These are phyloP conservation scores for Halophytophthora batemanensis DNA, from an alignment of 352 stramenopile genomes.

Conservation along the genomic window DNA sequence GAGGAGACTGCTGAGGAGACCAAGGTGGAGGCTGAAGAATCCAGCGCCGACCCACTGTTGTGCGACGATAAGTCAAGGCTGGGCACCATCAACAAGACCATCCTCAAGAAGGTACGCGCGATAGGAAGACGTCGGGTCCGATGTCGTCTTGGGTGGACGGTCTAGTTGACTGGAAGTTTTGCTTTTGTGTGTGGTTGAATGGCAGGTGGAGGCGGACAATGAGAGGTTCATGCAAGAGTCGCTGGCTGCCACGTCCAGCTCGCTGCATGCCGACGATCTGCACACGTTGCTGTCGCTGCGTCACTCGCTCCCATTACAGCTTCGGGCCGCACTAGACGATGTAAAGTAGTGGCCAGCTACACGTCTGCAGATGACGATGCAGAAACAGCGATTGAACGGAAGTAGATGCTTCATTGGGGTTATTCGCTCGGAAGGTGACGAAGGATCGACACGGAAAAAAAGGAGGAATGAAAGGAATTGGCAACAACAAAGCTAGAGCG, in stretches of 20 bases:
- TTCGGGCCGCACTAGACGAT: slow-evolving; percentile 38
- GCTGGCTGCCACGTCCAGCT: slow-evolving; percentile 45
- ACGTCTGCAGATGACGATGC: background rate
- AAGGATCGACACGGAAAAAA: background rate
- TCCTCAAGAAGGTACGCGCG: slow-evolving; percentile 59
- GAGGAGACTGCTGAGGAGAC: slow-evolving; percentile 33
- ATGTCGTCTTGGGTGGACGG: background rate
- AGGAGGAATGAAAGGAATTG: background rate
- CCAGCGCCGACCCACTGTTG: slow-evolving; percentile 6
- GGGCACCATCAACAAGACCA: slow-evolving; percentile 33
- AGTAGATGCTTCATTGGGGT: background rate
- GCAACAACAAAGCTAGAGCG: background rate
- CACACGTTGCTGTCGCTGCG: slow-evolving; percentile 57
- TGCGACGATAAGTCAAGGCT: slow-evolving; percentile 11
- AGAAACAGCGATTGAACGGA: background rate
- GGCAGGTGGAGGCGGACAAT: slow-evolving; percentile 70
- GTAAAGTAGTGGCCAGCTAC: slow-evolving; percentile 17
- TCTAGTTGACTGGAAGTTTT: background rate
- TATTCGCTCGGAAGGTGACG: no score
- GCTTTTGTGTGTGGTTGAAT: slow-evolving; percentile 8
- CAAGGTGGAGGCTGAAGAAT: slow-evolving; percentile 24
- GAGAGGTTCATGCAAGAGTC: slow-evolving; percentile 48
- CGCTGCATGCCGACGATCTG: slow-evolving; percentile 60
- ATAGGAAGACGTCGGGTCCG: background rate
- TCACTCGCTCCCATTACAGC: slow-evolving; percentile 39